Evolutionary conservation across 768 basidiomycete species (phyloP), one percentile per base, ranked within the genome.

Genomic region (Boletus sensibilis): DNA sequence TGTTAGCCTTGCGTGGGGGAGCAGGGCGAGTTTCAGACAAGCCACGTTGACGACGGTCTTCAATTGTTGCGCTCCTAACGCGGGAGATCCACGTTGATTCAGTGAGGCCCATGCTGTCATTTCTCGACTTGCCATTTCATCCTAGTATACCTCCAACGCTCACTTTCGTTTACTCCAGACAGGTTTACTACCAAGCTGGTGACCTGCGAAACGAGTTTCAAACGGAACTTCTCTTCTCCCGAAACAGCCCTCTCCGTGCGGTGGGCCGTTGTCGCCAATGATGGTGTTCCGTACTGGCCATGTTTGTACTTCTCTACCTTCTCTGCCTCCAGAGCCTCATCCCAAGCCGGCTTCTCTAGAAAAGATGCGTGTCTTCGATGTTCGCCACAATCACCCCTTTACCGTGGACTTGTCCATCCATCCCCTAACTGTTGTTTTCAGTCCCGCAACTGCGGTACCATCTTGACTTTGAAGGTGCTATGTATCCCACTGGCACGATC

Each of bases 241-340:
- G 55, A 60, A 50, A 37, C 59, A 25, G 64, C 64, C 35, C 49
- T 62, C n/a, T 65, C 49, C 16, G 62, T 78, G 20, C 53, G 60
- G 12, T 73, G 66, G 59, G 70, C 68, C 18, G 76, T 78, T 57
- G 73, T 76, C 47, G 75, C 72, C 42, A 78, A 74, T 59, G 78
- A 78, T 59, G 70, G 71, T 37, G n/a, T n/a, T 52, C 53, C 47
- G 20, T 42, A 42, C 67, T 20, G 57, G 55, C 60, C 58, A 55
- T 38, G 63, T 68, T 64, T 58, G 60, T 60, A 21, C 21, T 45
- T 42, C 55, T 65, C 59, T 55, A 29, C 12, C 42, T 40, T 50
- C 47, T 37, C 20, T 53, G 33, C 48, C 25, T 29, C 50, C 41
- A 35, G 51, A 2, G 25, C 56, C 62, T 55, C 43, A 50, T 50